Base-by-base conservation (phyloP, 441 rosid species). In the Melastoma candidum region DNA sequence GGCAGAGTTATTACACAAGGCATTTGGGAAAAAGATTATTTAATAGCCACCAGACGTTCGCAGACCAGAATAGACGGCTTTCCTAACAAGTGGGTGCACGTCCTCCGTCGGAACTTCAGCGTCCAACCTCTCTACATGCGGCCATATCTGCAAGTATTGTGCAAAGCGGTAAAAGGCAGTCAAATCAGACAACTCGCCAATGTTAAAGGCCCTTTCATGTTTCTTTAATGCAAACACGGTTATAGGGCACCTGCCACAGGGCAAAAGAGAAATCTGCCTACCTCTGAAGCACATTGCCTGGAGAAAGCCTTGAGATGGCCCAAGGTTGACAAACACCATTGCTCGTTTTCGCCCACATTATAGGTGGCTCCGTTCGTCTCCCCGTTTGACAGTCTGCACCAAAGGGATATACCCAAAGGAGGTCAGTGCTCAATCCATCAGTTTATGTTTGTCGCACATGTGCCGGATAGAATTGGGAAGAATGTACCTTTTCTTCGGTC, bases 251-350 rank as follows among this genome's bases (percentile, higher is more conserved):
- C 2, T 14, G 46, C 29, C 36, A 36, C 24, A 32, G 43, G 24
- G 14, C 36, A 14, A 14, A 17, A 39, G 46, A 52, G 43, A 32
- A 13, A 52, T n/a, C 22, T 11, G 32, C 39, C 17, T 75, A 94
- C 99, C 97, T 94, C 99, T n/a, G 84, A 68, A 12, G 96, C 95
- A 63, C 87, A 90, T 63, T 94, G 95, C 69, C 99, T 83, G 43
- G 99, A 75, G 63, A 94, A 79, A 26, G 96, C 85, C 67, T 85
- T 87, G 46, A 90, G 85, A 68, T 87, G 83, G 63, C 96, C 95
- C 46, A 94, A 81, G 60, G 97, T 87, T 24, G 96, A 76, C 57
- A 94, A 68, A 69, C 97, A 94, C 99, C 96, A 90, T 55, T 94
- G 99, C 72, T 82, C 92, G 54, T 69, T 82, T 70, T 94, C 97